Evolutionary conservation across 192 early-diverging fungal species (phyloP), one percentile per base, ranked within the genome.

Genomic region (Gorgonomyces haynaldii): DNA sequence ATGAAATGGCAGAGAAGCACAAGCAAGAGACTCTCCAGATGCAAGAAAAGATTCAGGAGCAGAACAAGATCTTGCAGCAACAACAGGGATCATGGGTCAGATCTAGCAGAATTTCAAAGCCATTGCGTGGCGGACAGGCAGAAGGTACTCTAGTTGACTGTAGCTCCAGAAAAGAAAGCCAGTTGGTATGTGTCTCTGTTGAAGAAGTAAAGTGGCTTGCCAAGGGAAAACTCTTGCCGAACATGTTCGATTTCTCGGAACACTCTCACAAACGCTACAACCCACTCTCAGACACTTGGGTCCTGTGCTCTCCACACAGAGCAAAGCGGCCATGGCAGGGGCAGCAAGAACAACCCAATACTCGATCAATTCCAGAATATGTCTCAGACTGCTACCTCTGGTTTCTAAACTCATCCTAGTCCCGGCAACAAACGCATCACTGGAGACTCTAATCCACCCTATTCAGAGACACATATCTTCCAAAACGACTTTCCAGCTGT

Each of bases 221-320:
- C n/a, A n/a, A n/a, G n/a, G n/a, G n/a, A n/a, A n/a, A n/a, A n/a
- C n/a, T n/a, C n/a, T n/a, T n/a, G n/a, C n/a, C n/a, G n/a, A n/a
- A n/a, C n/a, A n/a, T n/a, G 32, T 46, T 46, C 23, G 45, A 46
- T 46, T 46, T 46, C 23, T 21, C 45, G 0, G 45, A 79, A 24
- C 68, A 84, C 45, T 75, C 81, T 4, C 91, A 91, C 64, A 70
- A 81, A 9, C 82, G 94, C 16, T 88, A 74, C 70, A 98, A 98
- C 51, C 94, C 94, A 22, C 65, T 98, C 51, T 86, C 84, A 2
- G 70, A 82, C 50, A 74, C 82, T 0, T 98, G 94, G 94, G 89
- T 95, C 31, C 72, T 98, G n/a, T 92, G 89, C 62, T 92, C 89
- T 15, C 94, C 94, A 4, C 94, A 98, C 58, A 82, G 94, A 10